phyloP scores from a whole-genome alignment of 2,329 filamentous ascomycete species.

The Ustulina deusta region DNA sequence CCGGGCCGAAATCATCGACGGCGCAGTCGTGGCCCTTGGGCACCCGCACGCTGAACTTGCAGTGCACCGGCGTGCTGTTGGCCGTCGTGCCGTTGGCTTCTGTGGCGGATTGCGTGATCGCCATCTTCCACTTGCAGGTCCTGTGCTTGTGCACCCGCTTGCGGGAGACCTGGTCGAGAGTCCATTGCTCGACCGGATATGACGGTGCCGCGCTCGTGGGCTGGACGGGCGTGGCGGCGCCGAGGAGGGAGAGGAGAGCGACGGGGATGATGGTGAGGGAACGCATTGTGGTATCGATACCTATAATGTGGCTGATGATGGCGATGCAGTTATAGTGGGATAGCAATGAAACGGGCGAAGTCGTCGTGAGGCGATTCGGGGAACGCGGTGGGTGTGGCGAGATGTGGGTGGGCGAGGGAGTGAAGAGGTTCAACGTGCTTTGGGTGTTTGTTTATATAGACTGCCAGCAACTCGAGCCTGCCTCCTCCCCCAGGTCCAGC shows the following conservation, averaged over 20 bases:
- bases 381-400: not conserved
- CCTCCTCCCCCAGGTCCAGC: not conserved
- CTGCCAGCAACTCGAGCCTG: not conserved
- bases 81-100: not conserved
- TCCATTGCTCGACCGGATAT: conserved; percentile 29
- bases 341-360: conserved; percentile 3
- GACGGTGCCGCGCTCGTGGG: not conserved
- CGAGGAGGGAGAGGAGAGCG: conserved; percentile 4
- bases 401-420: conserved; percentile 4
- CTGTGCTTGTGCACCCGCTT: conserved; percentile 11
- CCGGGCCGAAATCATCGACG: conserved; percentile 19
- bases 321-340: not conserved
- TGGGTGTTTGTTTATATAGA: conserved; percentile 20
- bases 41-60: conserved; percentile 20
- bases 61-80: not conserved
- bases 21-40: conserved; percentile 38
- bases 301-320: not conserved
- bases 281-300: conserved; percentile 29
- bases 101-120: conserved; percentile 18
- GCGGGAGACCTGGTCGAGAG: conserved; percentile 36
- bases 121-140: conserved; percentile 40
- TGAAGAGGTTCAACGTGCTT: not conserved
- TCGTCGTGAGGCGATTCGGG: not conserved
- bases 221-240: conserved; percentile 2
- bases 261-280: conserved; percentile 1